These are phyloP conservation scores for Skeletonema grethae DNA, from an alignment of 108 stramenopile genomes.

Conservation along the genomic window DNA sequence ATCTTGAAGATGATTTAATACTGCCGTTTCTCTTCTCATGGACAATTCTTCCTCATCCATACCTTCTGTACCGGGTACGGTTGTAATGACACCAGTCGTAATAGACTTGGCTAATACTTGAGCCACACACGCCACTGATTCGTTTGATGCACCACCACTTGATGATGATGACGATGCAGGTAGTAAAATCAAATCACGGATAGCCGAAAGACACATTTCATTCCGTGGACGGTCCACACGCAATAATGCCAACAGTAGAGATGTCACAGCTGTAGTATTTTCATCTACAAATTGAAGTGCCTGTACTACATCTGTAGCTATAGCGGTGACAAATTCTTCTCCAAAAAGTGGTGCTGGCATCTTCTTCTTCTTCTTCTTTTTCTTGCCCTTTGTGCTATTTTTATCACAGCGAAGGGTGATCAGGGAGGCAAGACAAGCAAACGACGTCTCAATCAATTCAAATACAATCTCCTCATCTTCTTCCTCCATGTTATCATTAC, in stretches of 20 bases:
- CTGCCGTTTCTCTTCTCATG: constrained; percentile 37
- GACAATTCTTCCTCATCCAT: constrained; percentile 35
- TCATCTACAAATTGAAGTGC: constrained; percentile 6
- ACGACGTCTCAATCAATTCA: constrained; percentile 11
- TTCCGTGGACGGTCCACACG: constrained; percentile 28
- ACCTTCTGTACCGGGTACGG: constrained; percentile 5
- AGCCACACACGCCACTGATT: constrained; percentile 7
- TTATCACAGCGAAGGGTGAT: constrained; percentile 8
- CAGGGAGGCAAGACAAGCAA: constrained; percentile 11
- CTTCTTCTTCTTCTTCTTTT: background rate
- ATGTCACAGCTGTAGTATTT: constrained; percentile 1
- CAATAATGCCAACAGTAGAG: constrained; percentile 16
- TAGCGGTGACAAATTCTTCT: constrained; percentile 13
- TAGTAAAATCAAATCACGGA: constrained; percentile 30
- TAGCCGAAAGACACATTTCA: constrained; percentile 8
- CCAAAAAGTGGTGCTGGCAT: constrained; percentile 23
- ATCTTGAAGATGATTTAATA: constrained; percentile 32
- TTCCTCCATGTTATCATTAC: background rate
- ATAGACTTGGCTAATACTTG: constrained; percentile 8
- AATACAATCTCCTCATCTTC: background rate
- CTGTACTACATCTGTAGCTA: constrained; percentile 19
- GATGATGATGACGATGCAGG: constrained; percentile 6
- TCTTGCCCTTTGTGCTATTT: background rate
- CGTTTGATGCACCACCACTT: background rate
- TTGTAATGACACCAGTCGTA: constrained; percentile 2